These are phyloP conservation scores for Crithidia mellificae DNA, from an alignment of 208 protist species.

Conservation along the genomic window DNA sequence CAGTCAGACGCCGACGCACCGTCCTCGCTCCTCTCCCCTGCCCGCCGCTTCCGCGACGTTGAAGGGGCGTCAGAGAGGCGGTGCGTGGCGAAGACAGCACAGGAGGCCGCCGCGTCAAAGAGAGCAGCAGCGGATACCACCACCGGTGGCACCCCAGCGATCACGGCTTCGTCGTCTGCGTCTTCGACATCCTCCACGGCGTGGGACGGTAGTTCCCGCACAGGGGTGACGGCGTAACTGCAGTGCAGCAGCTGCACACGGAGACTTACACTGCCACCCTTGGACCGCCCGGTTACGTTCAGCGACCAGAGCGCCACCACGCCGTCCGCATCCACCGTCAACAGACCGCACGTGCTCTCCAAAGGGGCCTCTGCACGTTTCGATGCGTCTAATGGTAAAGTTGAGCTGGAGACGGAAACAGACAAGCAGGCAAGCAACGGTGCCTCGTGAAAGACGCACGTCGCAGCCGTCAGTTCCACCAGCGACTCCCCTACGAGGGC, in stretches of 20 bases:
- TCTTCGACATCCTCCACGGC: neutral
- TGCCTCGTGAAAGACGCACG: conserved; percentile 35
- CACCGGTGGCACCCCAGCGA: conserved; percentile 15
- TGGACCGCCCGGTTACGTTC: neutral
- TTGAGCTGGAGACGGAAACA: too few species aligned
- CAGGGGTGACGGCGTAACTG: conserved; percentile 2
- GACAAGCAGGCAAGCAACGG: conserved; percentile 31
- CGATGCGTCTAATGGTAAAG: too few species aligned
- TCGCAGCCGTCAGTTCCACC: conserved; percentile 26
- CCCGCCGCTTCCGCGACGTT: neutral
- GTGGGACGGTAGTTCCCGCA: neutral
- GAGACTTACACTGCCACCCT: neutral
- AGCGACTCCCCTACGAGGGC: conserved; percentile 33
- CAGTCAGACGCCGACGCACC: too few species aligned
- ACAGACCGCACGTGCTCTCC: neutral
- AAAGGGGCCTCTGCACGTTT: neutral
- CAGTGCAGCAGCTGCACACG: conserved; percentile 19
- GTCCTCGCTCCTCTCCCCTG: neutral
- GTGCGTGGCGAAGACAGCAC: conserved; percentile 22
- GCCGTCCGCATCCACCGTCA: conserved; percentile 40
- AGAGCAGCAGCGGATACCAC: conserved; percentile 17
- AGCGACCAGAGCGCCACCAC: conserved; percentile 40
- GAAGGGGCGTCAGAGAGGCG: conserved; percentile 1
- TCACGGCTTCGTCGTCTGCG: neutral
- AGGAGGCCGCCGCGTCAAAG: neutral